Conservation (phyloP, 1,139 yeast genomes). For the Suzukiozyma palmioleophila region DNA sequence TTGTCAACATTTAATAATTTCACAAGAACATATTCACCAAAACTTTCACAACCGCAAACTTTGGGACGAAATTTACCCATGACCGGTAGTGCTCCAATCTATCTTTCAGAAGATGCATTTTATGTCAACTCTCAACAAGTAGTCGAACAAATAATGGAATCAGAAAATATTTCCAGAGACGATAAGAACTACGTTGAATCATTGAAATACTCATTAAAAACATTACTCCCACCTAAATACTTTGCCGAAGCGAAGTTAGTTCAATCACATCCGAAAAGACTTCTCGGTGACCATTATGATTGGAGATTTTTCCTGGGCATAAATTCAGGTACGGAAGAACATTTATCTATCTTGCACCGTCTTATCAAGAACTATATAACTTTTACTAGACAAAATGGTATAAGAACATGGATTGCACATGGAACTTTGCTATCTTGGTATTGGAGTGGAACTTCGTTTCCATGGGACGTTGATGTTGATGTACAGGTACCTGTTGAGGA, state of each 20-base stretch:
- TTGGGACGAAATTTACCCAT: background rate
- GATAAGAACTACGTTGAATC: conserved; percentile 13
- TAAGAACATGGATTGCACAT: conserved; percentile 40
- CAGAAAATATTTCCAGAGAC: background rate
- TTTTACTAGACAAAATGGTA: conserved; percentile 24
- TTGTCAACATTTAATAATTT: conserved; percentile 12
- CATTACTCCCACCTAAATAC: conserved; percentile 23
- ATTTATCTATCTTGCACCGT: conserved; percentile 24
- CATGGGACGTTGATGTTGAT: conserved; percentile 37
- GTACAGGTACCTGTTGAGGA: conserved; percentile 34
- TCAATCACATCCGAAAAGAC: conserved; percentile 12
- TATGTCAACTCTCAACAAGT: conserved; percentile 11
- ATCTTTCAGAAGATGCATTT: conserved; percentile 12
- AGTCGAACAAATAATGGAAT: conserved; percentile 3
- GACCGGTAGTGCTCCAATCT: background rate
- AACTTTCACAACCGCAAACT: background rate
- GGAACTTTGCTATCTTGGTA: conserved; percentile 41
- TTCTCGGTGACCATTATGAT: conserved; percentile 43
- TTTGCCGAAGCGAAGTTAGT: conserved; percentile 29
- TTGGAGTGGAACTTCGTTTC: conserved; percentile 35
- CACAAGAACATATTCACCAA: conserved; percentile 5
- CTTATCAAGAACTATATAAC: conserved; percentile 27
- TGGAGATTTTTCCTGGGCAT: conserved; percentile 46
- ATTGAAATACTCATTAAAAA: conserved; percentile 9
- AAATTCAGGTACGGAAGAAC: conserved; percentile 24